Conservation (phyloP, 495 filamentous ascomycete genomes). For the Daldinia bambusicola region DNA sequence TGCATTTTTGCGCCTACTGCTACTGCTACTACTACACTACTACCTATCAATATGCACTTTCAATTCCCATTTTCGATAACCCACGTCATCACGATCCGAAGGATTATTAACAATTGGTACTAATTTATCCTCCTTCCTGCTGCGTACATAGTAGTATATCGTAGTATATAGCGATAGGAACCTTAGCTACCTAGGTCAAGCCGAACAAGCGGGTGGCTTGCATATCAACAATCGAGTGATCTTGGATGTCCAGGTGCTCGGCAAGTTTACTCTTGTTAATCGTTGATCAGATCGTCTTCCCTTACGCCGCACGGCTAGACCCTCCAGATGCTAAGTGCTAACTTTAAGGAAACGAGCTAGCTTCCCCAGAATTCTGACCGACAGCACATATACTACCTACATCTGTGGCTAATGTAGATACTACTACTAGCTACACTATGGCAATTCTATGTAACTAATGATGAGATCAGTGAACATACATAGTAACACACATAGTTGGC, state of each 20-base stretch:
- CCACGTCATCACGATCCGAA: slow-evolving; percentile 38
- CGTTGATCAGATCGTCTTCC: slow-evolving; percentile 38
- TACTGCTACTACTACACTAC: no score
- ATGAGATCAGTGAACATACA: no score
- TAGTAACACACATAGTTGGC: no score
- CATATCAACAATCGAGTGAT: slow-evolving; percentile 28
- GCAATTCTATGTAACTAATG: no score
- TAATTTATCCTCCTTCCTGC: slow-evolving; percentile 15
- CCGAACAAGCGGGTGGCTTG: slow-evolving; percentile 13
- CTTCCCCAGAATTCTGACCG: slow-evolving; percentile 27
- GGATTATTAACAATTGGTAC: slow-evolving; percentile 26
- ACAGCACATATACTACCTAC: background rate
- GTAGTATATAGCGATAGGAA: background rate
- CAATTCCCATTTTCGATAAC: slow-evolving; percentile 21
- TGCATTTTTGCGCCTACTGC: background rate
- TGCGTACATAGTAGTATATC: slow-evolving; percentile 1
- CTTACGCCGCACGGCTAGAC: slow-evolving; percentile 9
- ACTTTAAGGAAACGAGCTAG: slow-evolving; percentile 1
- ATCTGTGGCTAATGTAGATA: background rate
- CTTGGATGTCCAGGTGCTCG: slow-evolving; percentile 16
- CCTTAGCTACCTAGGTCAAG: background rate
- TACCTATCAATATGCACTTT: background rate
- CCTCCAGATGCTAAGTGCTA: background rate
- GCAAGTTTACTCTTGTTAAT: slow-evolving; percentile 29
- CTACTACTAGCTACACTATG: no score